Percentiles rank a stretch among this genome's conserved stretches.
Conservation (phyloP, 2,329 filamentous ascomycete species). For the Cercospora zeae-maydis region DNA sequence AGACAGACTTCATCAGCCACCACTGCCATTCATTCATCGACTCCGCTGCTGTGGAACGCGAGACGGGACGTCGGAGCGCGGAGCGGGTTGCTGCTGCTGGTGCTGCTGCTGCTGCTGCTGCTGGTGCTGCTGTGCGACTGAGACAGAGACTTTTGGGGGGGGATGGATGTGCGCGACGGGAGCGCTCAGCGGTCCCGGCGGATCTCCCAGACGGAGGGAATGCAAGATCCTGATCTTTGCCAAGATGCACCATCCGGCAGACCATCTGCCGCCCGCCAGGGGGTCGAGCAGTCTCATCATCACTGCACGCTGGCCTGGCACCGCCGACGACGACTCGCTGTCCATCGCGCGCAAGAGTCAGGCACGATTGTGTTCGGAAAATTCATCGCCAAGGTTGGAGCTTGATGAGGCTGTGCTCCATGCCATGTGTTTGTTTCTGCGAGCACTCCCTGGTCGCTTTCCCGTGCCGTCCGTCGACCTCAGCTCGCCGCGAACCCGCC, state of each 20-base stretch:
- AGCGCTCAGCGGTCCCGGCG: not conserved
- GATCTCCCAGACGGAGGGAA: not conserved
- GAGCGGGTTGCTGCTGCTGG: too few species aligned
- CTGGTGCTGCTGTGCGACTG: not conserved
- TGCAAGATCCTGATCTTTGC: too few species aligned
- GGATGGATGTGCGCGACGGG: not conserved
- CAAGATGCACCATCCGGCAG: too few species aligned
- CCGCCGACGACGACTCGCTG: not conserved
- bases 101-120: too few species aligned
- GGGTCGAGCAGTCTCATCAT: too few species aligned
- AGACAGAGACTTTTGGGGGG: not conserved
- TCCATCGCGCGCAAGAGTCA: not conserved
- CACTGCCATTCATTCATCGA: not conserved
- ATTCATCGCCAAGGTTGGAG: slow-evolving; percentile 2
- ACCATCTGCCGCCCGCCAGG: too few species aligned
- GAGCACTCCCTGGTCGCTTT: slow-evolving; percentile 7
- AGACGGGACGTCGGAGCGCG: not conserved
- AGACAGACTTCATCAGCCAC: not conserved
- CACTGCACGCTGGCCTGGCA: not conserved
- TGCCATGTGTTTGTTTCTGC: slow-evolving; percentile 10
- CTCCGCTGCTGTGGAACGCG: not conserved
- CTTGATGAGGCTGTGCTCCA: not conserved
- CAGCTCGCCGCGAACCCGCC: not conserved
- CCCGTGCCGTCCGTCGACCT: not conserved
- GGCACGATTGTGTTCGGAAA: not conserved